These are phyloP conservation scores for Monocercomonoides exilis DNA, from an alignment of 78 protist genomes.

Conservation along the genomic window DNA sequence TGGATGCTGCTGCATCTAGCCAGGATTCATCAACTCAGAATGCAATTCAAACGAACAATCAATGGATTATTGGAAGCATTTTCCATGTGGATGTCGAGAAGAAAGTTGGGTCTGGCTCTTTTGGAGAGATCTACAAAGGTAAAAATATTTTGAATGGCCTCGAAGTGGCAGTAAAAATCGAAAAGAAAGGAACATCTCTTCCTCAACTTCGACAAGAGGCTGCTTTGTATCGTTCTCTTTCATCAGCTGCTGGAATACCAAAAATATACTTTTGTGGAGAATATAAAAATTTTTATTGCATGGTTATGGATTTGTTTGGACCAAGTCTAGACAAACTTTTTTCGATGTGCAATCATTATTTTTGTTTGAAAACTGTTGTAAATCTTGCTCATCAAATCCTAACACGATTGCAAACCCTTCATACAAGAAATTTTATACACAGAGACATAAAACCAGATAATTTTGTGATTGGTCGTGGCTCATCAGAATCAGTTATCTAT, in stretches of 20 bases:
- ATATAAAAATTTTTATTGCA: background rate
- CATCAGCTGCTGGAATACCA: background rate
- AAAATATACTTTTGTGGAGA: background rate
- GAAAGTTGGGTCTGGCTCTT: background rate
- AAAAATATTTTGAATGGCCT: background rate
- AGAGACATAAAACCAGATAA: conserved; percentile 61
- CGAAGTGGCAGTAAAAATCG: background rate
- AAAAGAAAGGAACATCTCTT: background rate
- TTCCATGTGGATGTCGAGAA: too few relatives aligned
- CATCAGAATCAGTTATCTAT: background rate
- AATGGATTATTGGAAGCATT: too few relatives aligned
- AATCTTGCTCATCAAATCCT: conserved; percentile 44
- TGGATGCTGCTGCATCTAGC: too few relatives aligned
- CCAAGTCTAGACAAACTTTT: conserved; percentile 53
- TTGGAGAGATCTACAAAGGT: background rate
- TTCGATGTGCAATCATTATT: conserved; percentile 21
- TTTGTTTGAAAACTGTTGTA: conserved; percentile 36
- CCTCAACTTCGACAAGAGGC: background rate
- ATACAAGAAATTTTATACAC: conserved; percentile 42
- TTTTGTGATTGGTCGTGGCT: conserved; percentile 20
- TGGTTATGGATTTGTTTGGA: conserved; percentile 54
- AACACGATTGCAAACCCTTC: conserved; percentile 33
- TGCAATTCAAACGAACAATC: too few relatives aligned
- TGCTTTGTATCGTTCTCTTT: background rate
- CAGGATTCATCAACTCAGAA: too few relatives aligned